Percentiles rank a stretch among this genome's conserved stretches.
Evolutionary conservation across 768 basidiomycete genomes (phyloP).

Genomic region (Mycena belliarum): DNA sequence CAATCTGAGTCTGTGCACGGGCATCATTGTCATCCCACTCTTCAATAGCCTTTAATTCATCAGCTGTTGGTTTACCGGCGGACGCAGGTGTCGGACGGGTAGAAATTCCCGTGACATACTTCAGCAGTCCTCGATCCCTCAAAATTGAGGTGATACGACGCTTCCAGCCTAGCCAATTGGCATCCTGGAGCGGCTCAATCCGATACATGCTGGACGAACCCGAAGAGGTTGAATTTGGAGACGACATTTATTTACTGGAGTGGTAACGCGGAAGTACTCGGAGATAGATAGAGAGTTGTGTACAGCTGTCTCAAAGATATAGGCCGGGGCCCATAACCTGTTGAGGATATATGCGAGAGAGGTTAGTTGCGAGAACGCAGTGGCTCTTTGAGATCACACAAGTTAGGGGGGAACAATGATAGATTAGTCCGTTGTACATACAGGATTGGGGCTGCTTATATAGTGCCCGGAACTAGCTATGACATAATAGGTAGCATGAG

Average conservation of each 20-base stretch:
- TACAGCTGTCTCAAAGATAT: not conserved
- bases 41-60: not conserved
- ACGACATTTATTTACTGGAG: too few species aligned
- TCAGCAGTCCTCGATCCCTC: not conserved
- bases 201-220: not conserved
- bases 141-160: not conserved
- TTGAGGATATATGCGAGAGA: not conserved
- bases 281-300: not conserved
- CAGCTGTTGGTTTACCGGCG: not conserved
- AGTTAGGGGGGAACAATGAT: too few species aligned
- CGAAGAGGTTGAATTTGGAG: not conserved
- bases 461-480: not conserved
- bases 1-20: constrained; percentile 6
- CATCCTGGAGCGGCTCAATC: not conserved
- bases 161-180: constrained; percentile 1
- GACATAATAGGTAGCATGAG: not conserved
- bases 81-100: not conserved
- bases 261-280: not conserved
- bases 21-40: constrained; percentile 5
- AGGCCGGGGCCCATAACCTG: not conserved
- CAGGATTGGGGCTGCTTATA: too few species aligned
- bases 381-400: not conserved
- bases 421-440: too few species aligned
- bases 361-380: not conserved
- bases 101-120: not conserved